phyloP scores from a whole-genome alignment of 768 basidiomycete genomes.

The Podaxis mareebaensis region DNA sequence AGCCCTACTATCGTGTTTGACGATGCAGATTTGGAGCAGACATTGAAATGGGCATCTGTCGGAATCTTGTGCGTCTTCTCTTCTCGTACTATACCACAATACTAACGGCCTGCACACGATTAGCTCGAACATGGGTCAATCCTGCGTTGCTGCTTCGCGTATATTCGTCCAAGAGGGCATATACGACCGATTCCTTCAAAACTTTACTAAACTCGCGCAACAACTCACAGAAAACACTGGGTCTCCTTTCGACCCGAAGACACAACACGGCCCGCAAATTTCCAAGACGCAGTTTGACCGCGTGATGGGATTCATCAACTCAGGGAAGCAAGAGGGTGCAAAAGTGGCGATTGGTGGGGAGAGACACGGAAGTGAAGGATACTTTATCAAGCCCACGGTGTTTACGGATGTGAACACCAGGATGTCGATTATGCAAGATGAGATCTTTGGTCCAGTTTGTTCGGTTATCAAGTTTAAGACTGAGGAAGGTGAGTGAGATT shows the following conservation, averaged over 20 bases:
- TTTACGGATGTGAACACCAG: constrained; percentile 65
- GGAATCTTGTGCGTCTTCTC: constrained; percentile 54
- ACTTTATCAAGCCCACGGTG: constrained; percentile 76
- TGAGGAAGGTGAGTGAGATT: constrained; percentile 36
- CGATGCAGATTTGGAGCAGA: constrained; percentile 62
- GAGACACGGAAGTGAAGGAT: constrained; percentile 48
- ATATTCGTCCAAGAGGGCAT: constrained; percentile 79
- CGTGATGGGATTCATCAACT: constrained; percentile 76
- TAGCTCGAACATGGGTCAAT: constrained; percentile 52
- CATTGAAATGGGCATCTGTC: constrained; percentile 63
- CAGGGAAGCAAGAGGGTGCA: constrained; percentile 74
- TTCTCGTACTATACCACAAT: neutral
- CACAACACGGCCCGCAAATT: constrained; percentile 72
- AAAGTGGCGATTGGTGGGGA: constrained; percentile 67
- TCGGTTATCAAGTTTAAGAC: constrained; percentile 78
- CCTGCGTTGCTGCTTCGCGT: constrained; percentile 82
- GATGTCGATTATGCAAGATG: constrained; percentile 75
- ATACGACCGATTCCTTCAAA: constrained; percentile 73
- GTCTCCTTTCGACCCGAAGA: constrained; percentile 59
- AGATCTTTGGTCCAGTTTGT: constrained; percentile 84
- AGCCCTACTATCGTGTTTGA: constrained; percentile 65
- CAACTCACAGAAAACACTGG: constrained; percentile 53
- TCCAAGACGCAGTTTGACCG: constrained; percentile 70
- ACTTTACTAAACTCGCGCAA: constrained; percentile 52
- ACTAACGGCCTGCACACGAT: neutral